phyloP scores from a whole-genome alignment of 768 basidiomycete genomes.

The Mycena vulgaris region DNA sequence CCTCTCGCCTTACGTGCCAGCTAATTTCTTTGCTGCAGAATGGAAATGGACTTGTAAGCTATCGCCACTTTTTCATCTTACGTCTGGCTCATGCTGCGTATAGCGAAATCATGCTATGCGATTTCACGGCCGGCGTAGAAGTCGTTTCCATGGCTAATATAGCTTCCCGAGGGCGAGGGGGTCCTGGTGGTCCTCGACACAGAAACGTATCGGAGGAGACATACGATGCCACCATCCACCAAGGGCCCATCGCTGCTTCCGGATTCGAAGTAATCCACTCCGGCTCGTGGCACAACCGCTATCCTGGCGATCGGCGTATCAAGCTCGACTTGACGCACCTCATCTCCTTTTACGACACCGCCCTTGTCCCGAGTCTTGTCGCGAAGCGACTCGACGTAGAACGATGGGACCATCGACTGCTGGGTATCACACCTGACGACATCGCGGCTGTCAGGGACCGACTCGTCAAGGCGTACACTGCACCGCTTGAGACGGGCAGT shows the following conservation, averaged over 20 bases:
- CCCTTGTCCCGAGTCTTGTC: constrained; percentile 55
- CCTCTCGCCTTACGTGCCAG: background rate
- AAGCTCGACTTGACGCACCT: constrained; percentile 49
- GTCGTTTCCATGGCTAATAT: constrained; percentile 58
- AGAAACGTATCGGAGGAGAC: background rate
- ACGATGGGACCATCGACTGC: constrained; percentile 54
- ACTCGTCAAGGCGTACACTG: constrained; percentile 46
- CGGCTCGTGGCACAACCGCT: constrained; percentile 52
- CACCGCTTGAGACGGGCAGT: constrained; percentile 40
- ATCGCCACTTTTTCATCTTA: background rate
- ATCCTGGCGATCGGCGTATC: constrained; percentile 53
- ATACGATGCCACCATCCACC: background rate
- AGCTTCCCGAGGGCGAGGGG: constrained; percentile 13
- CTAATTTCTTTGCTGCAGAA: constrained; percentile 44
- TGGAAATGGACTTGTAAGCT: constrained; percentile 67
- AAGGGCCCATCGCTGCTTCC: background rate
- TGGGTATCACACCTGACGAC: constrained; percentile 50
- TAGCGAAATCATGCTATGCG: constrained; percentile 66
- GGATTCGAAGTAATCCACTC: constrained; percentile 25
- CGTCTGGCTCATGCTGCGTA: constrained; percentile 5
- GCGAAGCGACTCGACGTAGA: constrained; percentile 46
- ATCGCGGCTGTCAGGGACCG: constrained; percentile 38
- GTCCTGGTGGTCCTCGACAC: constrained; percentile 22
- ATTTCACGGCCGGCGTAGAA: constrained; percentile 58
- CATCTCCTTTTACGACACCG: constrained; percentile 54